Conservation (phyloP, 345 rosid species). For the Corchorus olitorius region DNA sequence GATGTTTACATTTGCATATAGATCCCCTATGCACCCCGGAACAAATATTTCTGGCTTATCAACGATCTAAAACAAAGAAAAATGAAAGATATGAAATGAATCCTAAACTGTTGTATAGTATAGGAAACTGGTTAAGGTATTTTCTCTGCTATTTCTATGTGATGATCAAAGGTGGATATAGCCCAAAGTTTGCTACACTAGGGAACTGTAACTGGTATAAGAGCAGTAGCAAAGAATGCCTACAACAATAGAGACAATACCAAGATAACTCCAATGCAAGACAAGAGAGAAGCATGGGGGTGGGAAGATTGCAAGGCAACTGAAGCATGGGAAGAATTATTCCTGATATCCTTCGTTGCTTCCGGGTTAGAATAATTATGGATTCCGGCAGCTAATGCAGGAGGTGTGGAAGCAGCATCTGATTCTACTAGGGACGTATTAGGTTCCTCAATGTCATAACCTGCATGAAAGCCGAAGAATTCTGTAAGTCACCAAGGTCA, state of each 20-base stretch:
- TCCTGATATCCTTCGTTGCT: conserved; percentile 31
- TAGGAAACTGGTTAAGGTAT: conserved; percentile 6
- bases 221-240: conserved; percentile 10
- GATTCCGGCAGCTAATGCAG: conserved; percentile 64
- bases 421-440: conserved; percentile 35
- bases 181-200: conserved; percentile 1
- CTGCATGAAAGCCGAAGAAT: conserved; percentile 34
- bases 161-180: conserved; percentile 1
- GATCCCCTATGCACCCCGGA: neutral
- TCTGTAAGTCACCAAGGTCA: neutral
- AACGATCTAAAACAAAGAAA: neutral
- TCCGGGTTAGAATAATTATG: conserved; percentile 41
- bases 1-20: neutral
- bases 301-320: conserved; percentile 25
- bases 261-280: conserved; percentile 20
- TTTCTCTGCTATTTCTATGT: conserved; percentile 7
- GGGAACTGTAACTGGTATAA: neutral
- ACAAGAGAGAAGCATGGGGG: conserved; percentile 11
- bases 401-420: conserved; percentile 48
- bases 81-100: neutral
- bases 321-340: conserved; percentile 36
- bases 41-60: neutral
- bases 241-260: conserved; percentile 27
- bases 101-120: neutral
- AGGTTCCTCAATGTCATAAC: conserved; percentile 60